Evolutionary conservation across 2,329 filamentous ascomycete species (phyloP).

Genomic region (Raffaelea ambrosiae): DNA sequence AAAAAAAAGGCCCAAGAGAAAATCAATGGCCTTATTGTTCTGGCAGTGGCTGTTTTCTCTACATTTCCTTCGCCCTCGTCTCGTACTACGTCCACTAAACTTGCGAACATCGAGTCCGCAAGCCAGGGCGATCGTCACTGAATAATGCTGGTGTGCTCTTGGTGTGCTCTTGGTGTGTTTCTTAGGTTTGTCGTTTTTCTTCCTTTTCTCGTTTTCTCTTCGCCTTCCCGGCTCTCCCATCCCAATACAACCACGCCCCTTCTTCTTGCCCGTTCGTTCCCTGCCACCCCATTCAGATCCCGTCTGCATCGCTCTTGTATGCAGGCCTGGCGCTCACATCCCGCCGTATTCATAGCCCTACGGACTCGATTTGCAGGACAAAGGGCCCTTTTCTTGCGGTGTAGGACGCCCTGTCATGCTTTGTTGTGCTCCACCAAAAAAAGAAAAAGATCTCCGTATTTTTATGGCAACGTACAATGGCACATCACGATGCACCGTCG

Average conservation of each 20-base stretch:
- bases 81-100: neutral
- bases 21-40: neutral
- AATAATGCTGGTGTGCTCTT: neutral
- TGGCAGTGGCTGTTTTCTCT: neutral
- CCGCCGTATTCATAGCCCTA: neutral
- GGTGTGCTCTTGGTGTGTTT: neutral
- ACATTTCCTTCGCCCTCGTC: neutral
- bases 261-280: neutral
- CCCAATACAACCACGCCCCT: too few relatives aligned
- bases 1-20: too few relatives aligned
- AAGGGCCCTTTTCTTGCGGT: neutral
- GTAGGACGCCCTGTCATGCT: too few relatives aligned
- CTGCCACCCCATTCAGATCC: neutral
- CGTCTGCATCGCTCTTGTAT: neutral
- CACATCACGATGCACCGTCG: too few relatives aligned
- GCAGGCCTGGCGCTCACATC: neutral
- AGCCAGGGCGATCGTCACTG: neutral
- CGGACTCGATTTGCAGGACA: neutral
- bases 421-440: too few relatives aligned
- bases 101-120: too few relatives aligned
- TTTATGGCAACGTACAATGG: too few relatives aligned
- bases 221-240: too few relatives aligned
- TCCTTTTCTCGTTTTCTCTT: neutral
- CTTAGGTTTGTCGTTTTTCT: neutral
- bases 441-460: too few relatives aligned